Conservation (phyloP, 495 filamentous ascomycete species). For the Neurospora sp. region DNA sequence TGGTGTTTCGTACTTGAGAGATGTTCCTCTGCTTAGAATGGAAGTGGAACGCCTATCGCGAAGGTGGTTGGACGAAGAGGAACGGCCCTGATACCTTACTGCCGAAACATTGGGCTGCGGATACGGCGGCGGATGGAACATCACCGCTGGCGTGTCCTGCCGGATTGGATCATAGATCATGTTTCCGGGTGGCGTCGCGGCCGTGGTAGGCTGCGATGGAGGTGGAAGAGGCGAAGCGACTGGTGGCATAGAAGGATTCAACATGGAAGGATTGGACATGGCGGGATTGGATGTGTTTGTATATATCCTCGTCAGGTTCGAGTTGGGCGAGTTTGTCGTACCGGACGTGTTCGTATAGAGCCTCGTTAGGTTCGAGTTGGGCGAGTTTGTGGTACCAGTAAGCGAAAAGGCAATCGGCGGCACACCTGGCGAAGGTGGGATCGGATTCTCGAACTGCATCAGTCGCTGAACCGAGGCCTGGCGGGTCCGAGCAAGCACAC, state of each 20-base stretch:
- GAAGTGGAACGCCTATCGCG: background rate
- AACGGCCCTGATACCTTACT: slow-evolving; percentile 26
- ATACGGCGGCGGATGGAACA: slow-evolving; percentile 33
- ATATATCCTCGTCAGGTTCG: background rate
- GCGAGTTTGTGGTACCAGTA: slow-evolving; percentile 72
- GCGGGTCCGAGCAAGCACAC: slow-evolving; percentile 60
- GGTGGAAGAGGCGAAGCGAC: slow-evolving; percentile 9
- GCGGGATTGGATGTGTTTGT: background rate
- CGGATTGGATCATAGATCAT: slow-evolving; percentile 45
- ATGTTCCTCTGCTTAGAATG: background rate
- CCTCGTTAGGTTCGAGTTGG: slow-evolving; percentile 65
- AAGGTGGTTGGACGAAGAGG: slow-evolving; percentile 10
- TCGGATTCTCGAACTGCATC: slow-evolving; percentile 21
- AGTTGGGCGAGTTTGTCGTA: background rate
- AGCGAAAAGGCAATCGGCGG: slow-evolving; percentile 66
- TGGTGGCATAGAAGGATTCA: background rate
- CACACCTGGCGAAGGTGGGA: slow-evolving; percentile 23
- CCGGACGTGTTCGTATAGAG: slow-evolving; percentile 34
- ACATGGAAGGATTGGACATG: background rate
- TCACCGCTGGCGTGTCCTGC: slow-evolving; percentile 26
- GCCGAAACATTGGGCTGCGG: slow-evolving; percentile 37
- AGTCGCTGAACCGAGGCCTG: slow-evolving; percentile 27
- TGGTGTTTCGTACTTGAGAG: slow-evolving; percentile 26
- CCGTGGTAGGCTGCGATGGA: slow-evolving; percentile 15
- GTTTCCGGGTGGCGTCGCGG: slow-evolving; percentile 36